Conservation (phyloP, 2,329 filamentous ascomycete species). For the Myriosclerotinia scirpicola region DNA sequence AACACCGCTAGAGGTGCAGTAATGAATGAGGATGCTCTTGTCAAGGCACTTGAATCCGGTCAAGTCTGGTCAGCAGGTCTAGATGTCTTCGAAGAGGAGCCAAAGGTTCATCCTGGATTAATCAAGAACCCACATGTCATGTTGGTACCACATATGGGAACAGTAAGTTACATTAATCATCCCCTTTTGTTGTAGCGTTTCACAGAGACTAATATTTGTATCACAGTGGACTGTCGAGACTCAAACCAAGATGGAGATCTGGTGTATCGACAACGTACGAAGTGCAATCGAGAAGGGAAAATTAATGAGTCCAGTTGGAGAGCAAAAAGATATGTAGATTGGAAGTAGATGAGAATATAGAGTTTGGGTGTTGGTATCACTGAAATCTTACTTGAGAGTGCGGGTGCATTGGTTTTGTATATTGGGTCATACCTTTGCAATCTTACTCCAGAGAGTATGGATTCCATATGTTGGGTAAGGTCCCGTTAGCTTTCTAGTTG, state of each 20-base stretch:
- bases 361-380: background rate
- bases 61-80: constrained; percentile 70
- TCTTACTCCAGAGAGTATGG: background rate
- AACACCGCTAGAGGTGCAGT: constrained; percentile 83
- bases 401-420: background rate
- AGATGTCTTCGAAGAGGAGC: constrained; percentile 83
- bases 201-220: background rate
- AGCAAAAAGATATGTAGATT: constrained; percentile 56
- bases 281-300: constrained; percentile 60
- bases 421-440: background rate
- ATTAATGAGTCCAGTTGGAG: constrained; percentile 68
- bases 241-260: constrained; percentile 69
- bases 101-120: constrained; percentile 70
- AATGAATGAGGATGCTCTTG: constrained; percentile 78
- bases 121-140: constrained; percentile 69
- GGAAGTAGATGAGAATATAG: background rate
- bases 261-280: constrained; percentile 69
- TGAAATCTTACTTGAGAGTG: background rate
- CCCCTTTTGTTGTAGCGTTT: too few species aligned
- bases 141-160: constrained; percentile 83
- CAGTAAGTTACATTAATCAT: constrained; percentile 39
- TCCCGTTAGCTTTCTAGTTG: background rate
- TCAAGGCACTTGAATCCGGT: constrained; percentile 67
- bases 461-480: background rate
- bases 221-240: constrained; percentile 63